These are phyloP conservation scores for Saccharomycopsis malanga DNA, from an alignment of 805 yeast species.

Conservation along the genomic window DNA sequence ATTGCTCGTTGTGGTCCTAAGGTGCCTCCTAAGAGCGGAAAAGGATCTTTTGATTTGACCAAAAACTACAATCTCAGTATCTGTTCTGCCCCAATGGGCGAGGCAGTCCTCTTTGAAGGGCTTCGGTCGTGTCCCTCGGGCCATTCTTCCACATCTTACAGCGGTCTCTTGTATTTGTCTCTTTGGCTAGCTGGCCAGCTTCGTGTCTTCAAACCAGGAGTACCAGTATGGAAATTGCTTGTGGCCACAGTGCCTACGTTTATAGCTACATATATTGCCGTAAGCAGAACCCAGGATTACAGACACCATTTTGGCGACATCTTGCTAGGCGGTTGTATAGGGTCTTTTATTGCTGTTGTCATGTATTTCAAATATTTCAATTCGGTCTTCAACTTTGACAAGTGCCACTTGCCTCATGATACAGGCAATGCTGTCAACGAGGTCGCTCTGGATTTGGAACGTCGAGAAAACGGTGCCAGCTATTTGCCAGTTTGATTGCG, in stretches of 20 bases:
- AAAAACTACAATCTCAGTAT: conserved; percentile 25
- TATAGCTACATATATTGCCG: conserved; percentile 70
- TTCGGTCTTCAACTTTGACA: conserved; percentile 25
- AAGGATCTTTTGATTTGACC: conserved; percentile 44
- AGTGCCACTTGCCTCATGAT: conserved; percentile 36
- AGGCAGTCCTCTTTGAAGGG: conserved; percentile 44
- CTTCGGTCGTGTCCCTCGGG: conserved; percentile 81
- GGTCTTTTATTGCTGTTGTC: conserved; percentile 46
- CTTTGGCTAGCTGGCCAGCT: conserved; percentile 68
- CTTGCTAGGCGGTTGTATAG: conserved; percentile 62
- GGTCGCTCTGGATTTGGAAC: neutral
- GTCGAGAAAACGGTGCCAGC: neutral
- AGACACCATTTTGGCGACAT: conserved; percentile 91
- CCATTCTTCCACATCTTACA: conserved; percentile 64
- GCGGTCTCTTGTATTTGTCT: conserved; percentile 57
- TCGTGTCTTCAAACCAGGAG: conserved; percentile 37
- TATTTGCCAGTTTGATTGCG: neutral
- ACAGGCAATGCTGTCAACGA: neutral
- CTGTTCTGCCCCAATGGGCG: conserved; percentile 32
- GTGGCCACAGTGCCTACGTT: conserved; percentile 50
- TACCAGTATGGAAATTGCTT: conserved; percentile 59
- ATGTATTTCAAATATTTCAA: conserved; percentile 41
- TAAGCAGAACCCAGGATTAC: conserved; percentile 85
- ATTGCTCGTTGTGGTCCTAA: conserved; percentile 74
- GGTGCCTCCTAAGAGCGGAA: conserved; percentile 55